phyloP scores from a whole-genome alignment of 2,329 filamentous ascomycete species.

The Herpotrichia juniperi region DNA sequence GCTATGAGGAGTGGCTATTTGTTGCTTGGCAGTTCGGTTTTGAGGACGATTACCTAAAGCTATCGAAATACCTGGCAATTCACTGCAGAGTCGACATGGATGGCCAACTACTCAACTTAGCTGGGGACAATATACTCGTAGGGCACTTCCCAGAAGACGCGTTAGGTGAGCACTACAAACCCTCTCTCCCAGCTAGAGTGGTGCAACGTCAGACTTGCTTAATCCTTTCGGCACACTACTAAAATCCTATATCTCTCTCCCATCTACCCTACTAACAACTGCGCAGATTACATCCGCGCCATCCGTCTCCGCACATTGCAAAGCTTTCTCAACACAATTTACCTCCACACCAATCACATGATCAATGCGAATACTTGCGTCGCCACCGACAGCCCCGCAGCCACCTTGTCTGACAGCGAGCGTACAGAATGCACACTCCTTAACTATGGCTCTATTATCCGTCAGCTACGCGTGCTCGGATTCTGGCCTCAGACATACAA shows the following conservation, averaged over 20 bases:
- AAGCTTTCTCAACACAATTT: conserved; percentile 10
- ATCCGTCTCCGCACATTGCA: conserved; percentile 7
- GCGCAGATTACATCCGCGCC: background rate
- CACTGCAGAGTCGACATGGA: conserved; percentile 7
- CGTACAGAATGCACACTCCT: conserved; percentile 15
- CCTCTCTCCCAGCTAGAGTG: background rate
- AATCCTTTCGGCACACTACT: too few relatives aligned
- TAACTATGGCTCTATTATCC: conserved; percentile 14
- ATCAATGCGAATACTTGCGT: conserved; percentile 9
- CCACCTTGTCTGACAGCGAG: conserved; percentile 1
- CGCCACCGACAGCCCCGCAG: background rate
- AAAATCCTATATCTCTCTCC: too few relatives aligned
- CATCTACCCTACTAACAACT: background rate
- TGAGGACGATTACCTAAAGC: conserved; percentile 18
- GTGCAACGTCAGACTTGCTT: background rate
- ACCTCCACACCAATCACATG: conserved; percentile 10
- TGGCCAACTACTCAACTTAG: conserved; percentile 6
- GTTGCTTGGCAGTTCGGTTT: conserved; percentile 32
- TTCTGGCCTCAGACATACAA: conserved; percentile 12
- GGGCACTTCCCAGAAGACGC: conserved; percentile 9
- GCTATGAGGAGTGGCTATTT: conserved; percentile 32
- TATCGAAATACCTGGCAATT: conserved; percentile 18
- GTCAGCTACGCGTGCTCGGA: conserved; percentile 7
- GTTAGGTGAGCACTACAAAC: conserved; percentile 7
- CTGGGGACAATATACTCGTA: background rate